Base-by-base conservation (phyloP, 1,284 basidiomycete species). In the Cutaneotrichosporon sp. region DNA sequence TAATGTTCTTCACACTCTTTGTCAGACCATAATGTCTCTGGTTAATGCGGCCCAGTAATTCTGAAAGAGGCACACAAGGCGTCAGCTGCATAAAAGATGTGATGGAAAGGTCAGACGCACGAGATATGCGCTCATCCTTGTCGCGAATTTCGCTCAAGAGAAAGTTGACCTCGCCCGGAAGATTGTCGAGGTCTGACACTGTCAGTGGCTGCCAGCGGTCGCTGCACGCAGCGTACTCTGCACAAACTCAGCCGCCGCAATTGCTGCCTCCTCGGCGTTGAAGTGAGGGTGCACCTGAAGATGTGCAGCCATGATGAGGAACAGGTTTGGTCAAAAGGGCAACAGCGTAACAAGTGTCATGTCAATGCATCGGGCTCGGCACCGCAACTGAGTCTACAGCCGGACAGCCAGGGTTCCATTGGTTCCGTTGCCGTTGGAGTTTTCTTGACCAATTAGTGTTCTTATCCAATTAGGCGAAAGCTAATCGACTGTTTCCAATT, bases 151-250 rank as follows among this genome's bases (percentile, higher is more conserved):
- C 86, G 43, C 83, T 79, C 9, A 87, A 76, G 9, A 88, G 75
- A 67, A 84, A 83, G 33, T 82, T 80, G 7, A 88, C 81, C 69
- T 88, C 87, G 51, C 79, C 80, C 0, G 85, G 84, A 42, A 88
- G 76, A 65, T 88, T 88, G 59, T 89, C 87, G 23, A 89, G 77
- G 62, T 81, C 86, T 86, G 67, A 37, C 30, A 17, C 26, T 46
- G 23, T 37, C 15, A 35, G 15, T n/a, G 14, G 14, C 30, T 20
- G n/a, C 41, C 38, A 26, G 14, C 22, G 13, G 26, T 34, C 21
- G 30, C 37, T 37, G 14, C 4, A 33, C 23, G 22, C 10, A 2
- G 77, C 83, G 74, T 57, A 86, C 85, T 85, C 12, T 80, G 77
- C 10, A 87, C 81, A 63, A 83, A 86, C 66, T 87, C 85, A 20